A percentile compares a stretch with the other conserved stretches of the same genome.
Evolutionary conservation across 345 rosid species (phyloP).

Genomic region (Hirschfeldia incana): DNA sequence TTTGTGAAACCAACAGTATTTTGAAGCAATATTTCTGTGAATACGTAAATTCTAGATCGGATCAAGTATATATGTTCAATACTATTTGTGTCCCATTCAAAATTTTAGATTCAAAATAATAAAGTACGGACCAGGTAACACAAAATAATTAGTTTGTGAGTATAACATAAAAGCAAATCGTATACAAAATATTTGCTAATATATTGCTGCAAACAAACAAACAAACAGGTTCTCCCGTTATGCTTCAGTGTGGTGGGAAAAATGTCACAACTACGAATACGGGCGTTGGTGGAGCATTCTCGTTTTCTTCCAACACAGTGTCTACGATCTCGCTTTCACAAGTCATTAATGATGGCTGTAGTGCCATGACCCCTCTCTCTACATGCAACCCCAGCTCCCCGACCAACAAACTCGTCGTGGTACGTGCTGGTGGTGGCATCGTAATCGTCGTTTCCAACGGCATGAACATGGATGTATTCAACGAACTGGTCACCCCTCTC

Average conservation of each 20-base stretch:
- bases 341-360: constrained; percentile 41
- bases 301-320: background rate
- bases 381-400: constrained; percentile 54
- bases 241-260: constrained; percentile 47
- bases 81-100: background rate
- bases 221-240: constrained; percentile 50
- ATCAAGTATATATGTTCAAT: no score
- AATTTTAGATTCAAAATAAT: background rate
- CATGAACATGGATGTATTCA: constrained; percentile 25
- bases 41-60: no score
- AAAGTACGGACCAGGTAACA: background rate
- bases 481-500: no score
- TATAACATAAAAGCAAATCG: background rate
- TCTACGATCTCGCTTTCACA: background rate
- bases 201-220: background rate
- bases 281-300: constrained; percentile 41
- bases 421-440: constrained; percentile 36
- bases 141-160: background rate
- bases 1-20: background rate
- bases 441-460: constrained; percentile 44
- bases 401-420: constrained; percentile 35
- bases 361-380: constrained; percentile 52
- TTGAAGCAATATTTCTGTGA: no score
- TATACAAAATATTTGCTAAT: background rate
- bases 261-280: constrained; percentile 48